Evolutionary conservation across 1,284 basidiomycete species (phyloP).

Genomic region (Xanthoconium separans): DNA sequence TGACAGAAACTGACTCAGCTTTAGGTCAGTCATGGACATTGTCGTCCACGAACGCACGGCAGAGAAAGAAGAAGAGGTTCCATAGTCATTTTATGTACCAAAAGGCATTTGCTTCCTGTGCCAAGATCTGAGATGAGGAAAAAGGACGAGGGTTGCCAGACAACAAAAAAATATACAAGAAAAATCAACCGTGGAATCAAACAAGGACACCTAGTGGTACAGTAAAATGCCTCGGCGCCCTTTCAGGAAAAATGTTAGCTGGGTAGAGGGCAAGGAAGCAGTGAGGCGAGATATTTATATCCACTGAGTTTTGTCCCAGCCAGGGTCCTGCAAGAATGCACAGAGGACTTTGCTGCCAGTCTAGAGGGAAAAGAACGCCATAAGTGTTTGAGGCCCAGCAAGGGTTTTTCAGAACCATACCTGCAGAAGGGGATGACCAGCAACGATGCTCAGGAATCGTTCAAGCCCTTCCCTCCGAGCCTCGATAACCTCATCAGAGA

Average conservation of each 20-base stretch:
- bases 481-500: constrained; percentile 98
- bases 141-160: constrained; percentile 9
- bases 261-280: background rate
- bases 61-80: constrained; percentile 2
- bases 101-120: constrained; percentile 7
- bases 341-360: constrained; percentile 97
- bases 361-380: constrained; percentile 39
- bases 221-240: constrained; percentile 15
- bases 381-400: background rate
- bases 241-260: background rate
- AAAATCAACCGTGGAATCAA: constrained; percentile 13
- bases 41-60: constrained; percentile 54
- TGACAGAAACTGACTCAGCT: constrained; percentile 4
- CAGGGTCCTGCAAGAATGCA: constrained; percentile 92
- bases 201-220: constrained; percentile 24
- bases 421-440: constrained; percentile 95
- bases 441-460: constrained; percentile 93
- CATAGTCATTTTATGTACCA: constrained; percentile 18
- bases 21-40: constrained; percentile 64
- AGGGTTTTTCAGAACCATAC: constrained; percentile 41
- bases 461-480: constrained; percentile 89
- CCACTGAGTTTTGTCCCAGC: constrained; percentile 82
- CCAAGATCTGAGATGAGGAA: constrained; percentile 1
- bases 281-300: constrained; percentile 39
- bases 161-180: constrained; percentile 29